Evolutionary conservation across 2,329 filamentous ascomycete species (phyloP).

Genomic region (Davidsoniella virescens): DNA sequence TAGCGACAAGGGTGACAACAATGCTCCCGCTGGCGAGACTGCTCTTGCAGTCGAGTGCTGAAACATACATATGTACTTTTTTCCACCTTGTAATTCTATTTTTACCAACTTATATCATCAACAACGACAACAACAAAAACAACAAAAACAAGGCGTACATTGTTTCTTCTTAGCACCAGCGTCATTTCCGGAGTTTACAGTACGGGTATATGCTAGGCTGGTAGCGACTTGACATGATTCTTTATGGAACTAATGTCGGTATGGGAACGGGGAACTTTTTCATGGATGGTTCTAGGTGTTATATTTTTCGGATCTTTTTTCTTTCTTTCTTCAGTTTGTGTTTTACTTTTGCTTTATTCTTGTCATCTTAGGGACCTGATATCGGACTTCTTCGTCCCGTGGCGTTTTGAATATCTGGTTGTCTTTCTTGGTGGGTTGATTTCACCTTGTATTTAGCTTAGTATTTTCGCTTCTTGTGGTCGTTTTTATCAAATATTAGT

Average conservation of each 20-base stretch:
- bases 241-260: background rate
- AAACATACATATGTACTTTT: background rate
- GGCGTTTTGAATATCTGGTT: constrained; percentile 1
- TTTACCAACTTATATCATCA: constrained; percentile 1
- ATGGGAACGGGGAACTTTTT: background rate
- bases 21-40: background rate
- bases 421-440: background rate
- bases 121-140: background rate
- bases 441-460: background rate
- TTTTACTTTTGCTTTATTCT: background rate
- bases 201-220: constrained; percentile 3
- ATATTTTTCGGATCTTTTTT: background rate
- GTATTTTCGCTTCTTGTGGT: background rate
- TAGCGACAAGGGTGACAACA: constrained; percentile 41
- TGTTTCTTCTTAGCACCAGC: constrained; percentile 2
- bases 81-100: constrained; percentile 4
- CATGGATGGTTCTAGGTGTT: background rate
- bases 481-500: background rate
- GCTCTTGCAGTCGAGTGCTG: background rate
- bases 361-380: background rate
- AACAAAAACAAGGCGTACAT: background rate
- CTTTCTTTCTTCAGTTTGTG: constrained; percentile 1
- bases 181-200: constrained; percentile 6
- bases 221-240: background rate
- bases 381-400: background rate